phyloP scores from a whole-genome alignment of 164 flowering plant genomes.

The Tetracentron sinense region DNA sequence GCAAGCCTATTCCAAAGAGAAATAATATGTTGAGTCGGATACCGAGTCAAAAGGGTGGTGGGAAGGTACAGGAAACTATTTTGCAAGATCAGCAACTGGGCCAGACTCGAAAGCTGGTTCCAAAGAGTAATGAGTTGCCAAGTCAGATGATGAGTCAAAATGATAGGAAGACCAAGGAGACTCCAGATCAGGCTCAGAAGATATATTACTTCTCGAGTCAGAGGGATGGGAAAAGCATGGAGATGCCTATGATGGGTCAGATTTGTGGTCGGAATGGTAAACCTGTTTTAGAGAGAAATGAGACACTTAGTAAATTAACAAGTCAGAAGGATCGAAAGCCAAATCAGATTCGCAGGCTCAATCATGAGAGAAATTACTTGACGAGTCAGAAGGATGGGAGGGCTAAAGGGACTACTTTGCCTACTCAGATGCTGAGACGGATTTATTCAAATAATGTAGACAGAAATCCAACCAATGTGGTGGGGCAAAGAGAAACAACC shows the following conservation, averaged over 20 bases:
- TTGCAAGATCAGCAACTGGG: not conserved
- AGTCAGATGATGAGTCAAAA: not conserved
- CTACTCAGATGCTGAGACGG: conserved; percentile 12
- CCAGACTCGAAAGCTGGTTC: not conserved
- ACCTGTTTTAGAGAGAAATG: not conserved
- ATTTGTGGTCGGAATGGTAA: not conserved
- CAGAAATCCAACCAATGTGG: not conserved
- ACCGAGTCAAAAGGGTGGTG: not conserved
- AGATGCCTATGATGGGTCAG: not conserved
- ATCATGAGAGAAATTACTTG: not conserved
- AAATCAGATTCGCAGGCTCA: not conserved
- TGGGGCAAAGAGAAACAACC: not conserved
- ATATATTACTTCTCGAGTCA: not conserved
- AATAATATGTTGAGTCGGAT: conserved; percentile 1
- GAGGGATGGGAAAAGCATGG: not conserved
- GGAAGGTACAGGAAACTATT: not conserved
- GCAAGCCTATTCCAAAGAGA: not conserved
- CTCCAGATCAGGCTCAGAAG: not conserved
- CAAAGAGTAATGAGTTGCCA: not conserved
- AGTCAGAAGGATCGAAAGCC: not conserved
- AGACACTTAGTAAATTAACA: not conserved
- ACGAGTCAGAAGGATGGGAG: not conserved
- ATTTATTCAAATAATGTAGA: too few species aligned
- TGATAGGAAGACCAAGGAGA: not conserved
- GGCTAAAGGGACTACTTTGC: not conserved